A percentile compares a stretch with the other conserved stretches of the same genome.
Evolutionary conservation across 2,329 filamentous ascomycete species (phyloP).

Genomic region (Calonectria crousiana): DNA sequence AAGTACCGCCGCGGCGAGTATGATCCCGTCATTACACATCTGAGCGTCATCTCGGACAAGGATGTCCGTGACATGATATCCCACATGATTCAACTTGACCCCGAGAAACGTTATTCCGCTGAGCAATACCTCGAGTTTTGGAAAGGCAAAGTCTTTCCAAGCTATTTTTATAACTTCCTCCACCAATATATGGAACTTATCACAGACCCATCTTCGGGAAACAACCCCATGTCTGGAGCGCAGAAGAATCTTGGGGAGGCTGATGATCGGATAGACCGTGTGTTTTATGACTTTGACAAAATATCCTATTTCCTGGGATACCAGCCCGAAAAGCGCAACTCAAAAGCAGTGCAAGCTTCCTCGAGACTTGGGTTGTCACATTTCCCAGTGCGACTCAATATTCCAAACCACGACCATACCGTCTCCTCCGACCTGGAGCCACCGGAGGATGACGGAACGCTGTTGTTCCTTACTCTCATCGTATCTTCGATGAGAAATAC

Average conservation of each 20-base stretch:
- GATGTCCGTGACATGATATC: constrained; percentile 89
- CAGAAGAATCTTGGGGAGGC: constrained; percentile 82
- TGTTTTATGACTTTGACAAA: constrained; percentile 97
- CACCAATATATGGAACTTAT: constrained; percentile 98
- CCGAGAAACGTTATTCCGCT: constrained; percentile 90
- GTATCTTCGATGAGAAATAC: constrained; percentile 92
- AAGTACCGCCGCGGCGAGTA: constrained; percentile 95
- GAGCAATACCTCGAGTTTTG: constrained; percentile 95
- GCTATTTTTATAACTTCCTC: constrained; percentile 97
- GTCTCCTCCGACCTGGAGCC: constrained; percentile 71
- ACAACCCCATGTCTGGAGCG: constrained; percentile 76
- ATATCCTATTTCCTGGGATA: constrained; percentile 95
- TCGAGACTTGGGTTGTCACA: constrained; percentile 68
- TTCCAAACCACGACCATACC: constrained; percentile 85
- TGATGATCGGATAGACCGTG: constrained; percentile 92
- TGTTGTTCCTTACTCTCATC: constrained; percentile 91
- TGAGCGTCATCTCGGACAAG: constrained; percentile 88
- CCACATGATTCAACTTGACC: constrained; percentile 96
- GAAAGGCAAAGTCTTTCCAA: constrained; percentile 91
- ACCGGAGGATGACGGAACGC: constrained; percentile 84
- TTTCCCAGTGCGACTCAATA: constrained; percentile 86
- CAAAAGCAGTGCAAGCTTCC: constrained; percentile 41
- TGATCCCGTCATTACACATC: constrained; percentile 82
- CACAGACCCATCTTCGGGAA: constrained; percentile 88
- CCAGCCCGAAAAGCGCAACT: constrained; percentile 61